Evolutionary conservation across 345 rosid species (phyloP), one percentile per base, ranked within the genome.

Genomic region (Euclidium syriacum): DNA sequence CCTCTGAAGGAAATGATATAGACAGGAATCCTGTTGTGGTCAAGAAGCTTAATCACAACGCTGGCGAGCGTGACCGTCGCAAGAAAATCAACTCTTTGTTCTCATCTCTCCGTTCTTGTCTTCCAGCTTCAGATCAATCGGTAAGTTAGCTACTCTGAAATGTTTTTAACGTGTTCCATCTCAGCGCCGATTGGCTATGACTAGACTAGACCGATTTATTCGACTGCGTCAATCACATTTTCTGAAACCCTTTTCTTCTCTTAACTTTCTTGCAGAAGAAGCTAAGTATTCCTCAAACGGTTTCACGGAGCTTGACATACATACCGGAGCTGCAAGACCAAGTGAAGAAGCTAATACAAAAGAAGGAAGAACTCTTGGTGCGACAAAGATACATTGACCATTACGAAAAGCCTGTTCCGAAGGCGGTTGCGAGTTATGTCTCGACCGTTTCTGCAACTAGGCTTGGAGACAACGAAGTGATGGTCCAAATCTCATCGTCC

Each of bases 11-110:
- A 30, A 56, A 32, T 57, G 75, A 9, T 3, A 40, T 55, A 49
- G 36, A 39, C 40, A 71, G 40, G 17, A 39, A 56, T 39, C 36
- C 52, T 12, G 59, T 47, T 0, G 65, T 64, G 53, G 12, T 5
- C 32, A 71, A 71, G 54, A 85, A 85, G 80, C 81, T 88, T 22
- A 77, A 82, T 52, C 96, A 85, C 82, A 88, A 84, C 42, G 90
- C 96, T 0, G 82, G 78, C 1, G 96, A 88, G 17, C 83, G 90
- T 7, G 74, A 75, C 23, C 85, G 90, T 4, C 79, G 94, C 18
- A 81, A 71, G 80, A 85, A 77, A 62, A 72, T 86, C 16, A 88
- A 84, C 25, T 29, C 25, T 27, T 32, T 85, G 56, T 85, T 78
- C 62, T 82, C 80, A 10, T 56, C 84, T 14, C 94, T 88, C 19